Base-by-base conservation (phyloP, 2,329 filamentous ascomycete species). In the Microdochium bolleyi region DNA sequence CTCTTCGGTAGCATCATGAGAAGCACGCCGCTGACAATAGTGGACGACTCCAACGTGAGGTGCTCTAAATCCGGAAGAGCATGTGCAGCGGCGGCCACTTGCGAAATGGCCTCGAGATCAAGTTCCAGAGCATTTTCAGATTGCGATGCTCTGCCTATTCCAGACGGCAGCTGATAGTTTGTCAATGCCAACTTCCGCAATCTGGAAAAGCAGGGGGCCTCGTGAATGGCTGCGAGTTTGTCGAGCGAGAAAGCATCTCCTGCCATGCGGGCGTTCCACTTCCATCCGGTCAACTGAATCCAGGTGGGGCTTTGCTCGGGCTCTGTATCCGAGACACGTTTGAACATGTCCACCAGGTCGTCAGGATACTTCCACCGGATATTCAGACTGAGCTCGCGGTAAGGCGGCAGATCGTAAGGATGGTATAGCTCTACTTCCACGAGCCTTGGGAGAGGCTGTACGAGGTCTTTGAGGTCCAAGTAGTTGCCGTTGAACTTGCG, bases 1-100 rank as follows among this genome's bases (percentile, higher is more conserved):
- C 73, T 78, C 11, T 71, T 75, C 1, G 92, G 89, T 7, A 96
- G 70, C 3, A 81, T 73, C 1, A 80, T 75, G n/a, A 96, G 72
- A 19, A 95, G 74, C 9, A 75, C 73, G 8, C 83, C 78, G 61
- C 87, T 87, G 54, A 90, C 78, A 32, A 88, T 75, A 2, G 84
- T 85, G 46, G 86, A 95, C 8, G 85, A 86, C 62, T 92, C 83
- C 58, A 96, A 84, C 1, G 84, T 75, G 11, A 96, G 71, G 52
- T 84, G 79, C 52, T 77, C 77, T 7, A 97, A 73, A 1, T 78
- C 69, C 1, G 83, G 79, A 9, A 96, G 75, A 10, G 60, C 65
- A n/a, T 56, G 55, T 24, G 78, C 73, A 14, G 75, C 72, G 16
- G 80, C 66, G 0, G 81, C 77, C 22, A 77, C 70, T 14, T 59